phyloP scores from a whole-genome alignment of 768 basidiomycete genomes.

The Scleroderma citrinum region DNA sequence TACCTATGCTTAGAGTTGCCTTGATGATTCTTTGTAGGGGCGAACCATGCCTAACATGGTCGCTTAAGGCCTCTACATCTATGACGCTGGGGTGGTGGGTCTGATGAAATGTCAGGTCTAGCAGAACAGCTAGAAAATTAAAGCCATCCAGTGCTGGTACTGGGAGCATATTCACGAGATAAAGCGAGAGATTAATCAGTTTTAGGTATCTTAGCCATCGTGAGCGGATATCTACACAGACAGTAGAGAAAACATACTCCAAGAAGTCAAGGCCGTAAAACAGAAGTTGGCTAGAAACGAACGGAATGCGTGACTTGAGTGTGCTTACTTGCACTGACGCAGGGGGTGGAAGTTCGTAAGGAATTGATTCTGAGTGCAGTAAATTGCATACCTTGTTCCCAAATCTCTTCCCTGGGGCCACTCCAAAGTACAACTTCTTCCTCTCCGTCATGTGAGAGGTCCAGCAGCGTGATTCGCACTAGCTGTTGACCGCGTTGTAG shows the following conservation, averaged over 20 bases:
- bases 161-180: constrained; percentile 78
- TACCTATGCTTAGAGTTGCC: constrained; percentile 14
- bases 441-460: neutral
- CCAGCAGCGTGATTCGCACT: constrained; percentile 46
- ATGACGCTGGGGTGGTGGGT: constrained; percentile 3
- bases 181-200: constrained; percentile 70
- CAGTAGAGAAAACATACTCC: constrained; percentile 40
- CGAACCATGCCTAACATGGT: neutral
- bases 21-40: constrained; percentile 9
- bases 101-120: constrained; percentile 17
- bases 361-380: neutral
- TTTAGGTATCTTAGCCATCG: constrained; percentile 46
- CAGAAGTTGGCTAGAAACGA: constrained; percentile 22
- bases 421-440: constrained; percentile 66
- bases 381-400: constrained; percentile 53
- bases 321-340: constrained; percentile 46
- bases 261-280: constrained; percentile 34
- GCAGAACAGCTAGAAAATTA: constrained; percentile 40
- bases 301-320: constrained; percentile 33
- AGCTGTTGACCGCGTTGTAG: constrained; percentile 48
- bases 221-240: neutral
- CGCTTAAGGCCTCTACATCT: constrained; percentile 18
- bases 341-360: neutral
- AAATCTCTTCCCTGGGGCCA: constrained; percentile 60
- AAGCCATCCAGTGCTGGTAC: constrained; percentile 67